Percentiles rank a stretch among this genome's conserved stretches.
Conservation (phyloP, 768 basidiomycete species). For the Leccinum uliginosum region DNA sequence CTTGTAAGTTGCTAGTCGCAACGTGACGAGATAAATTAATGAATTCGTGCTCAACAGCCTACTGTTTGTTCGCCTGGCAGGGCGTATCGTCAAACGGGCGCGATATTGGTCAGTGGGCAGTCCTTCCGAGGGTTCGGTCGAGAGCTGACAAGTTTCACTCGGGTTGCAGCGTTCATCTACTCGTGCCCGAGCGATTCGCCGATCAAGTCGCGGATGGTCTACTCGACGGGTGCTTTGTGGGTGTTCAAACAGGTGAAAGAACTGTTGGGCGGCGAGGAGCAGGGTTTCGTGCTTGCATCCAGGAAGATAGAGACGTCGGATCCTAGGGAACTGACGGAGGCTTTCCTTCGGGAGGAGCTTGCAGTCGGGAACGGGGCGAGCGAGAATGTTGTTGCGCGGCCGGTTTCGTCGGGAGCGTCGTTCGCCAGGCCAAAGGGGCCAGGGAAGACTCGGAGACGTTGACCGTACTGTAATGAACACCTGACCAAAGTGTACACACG, state of each 20-base stretch:
- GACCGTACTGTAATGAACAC: background rate
- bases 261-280: conserved; percentile 41
- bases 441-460: conserved; percentile 50
- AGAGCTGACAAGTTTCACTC: conserved; percentile 2
- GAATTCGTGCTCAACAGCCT: conserved; percentile 33
- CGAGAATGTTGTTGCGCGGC: conserved; percentile 10
- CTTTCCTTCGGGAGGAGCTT: conserved; percentile 58
- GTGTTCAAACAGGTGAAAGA: conserved; percentile 55
- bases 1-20: conserved; percentile 36
- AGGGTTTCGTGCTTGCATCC: conserved; percentile 39
- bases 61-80: conserved; percentile 66
- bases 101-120: conserved; percentile 50
- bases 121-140: background rate
- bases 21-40: background rate
- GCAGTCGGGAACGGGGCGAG: conserved; percentile 25
- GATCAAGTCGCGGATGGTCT: conserved; percentile 85
- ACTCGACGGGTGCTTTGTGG: conserved; percentile 64
- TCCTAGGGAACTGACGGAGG: conserved; percentile 64
- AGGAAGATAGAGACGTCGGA: conserved; percentile 84
- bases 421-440: conserved; percentile 75
- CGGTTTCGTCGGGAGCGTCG: conserved; percentile 32
- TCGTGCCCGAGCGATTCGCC: conserved; percentile 81
- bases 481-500: background rate
- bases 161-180: conserved; percentile 77
- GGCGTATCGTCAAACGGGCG: conserved; percentile 43